phyloP scores from a whole-genome alignment of 768 basidiomycete species.

The Sporobolomyces roseus region DNA sequence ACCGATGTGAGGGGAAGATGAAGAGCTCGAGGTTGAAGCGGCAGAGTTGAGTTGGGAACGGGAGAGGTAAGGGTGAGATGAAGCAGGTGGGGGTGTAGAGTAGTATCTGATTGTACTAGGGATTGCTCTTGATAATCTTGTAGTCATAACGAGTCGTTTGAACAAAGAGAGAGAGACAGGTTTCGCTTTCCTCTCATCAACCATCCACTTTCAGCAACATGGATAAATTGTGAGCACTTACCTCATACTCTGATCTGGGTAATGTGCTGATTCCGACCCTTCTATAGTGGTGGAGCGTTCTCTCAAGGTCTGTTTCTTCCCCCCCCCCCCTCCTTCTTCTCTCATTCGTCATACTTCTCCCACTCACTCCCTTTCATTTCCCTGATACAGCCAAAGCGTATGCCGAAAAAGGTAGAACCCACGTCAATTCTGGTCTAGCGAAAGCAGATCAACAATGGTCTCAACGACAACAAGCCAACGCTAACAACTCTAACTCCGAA shows the following conservation, averaged over 20 bases:
- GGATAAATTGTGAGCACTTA: constrained; percentile 13
- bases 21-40: background rate
- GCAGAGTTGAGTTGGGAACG: constrained; percentile 1
- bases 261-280: background rate
- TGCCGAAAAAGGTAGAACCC: constrained; percentile 22
- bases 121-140: no score
- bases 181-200: background rate
- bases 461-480: background rate
- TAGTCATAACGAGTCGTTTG: no score
- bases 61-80: constrained; percentile 22
- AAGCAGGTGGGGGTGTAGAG: background rate
- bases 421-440: constrained; percentile 4
- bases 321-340: background rate
- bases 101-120: background rate
- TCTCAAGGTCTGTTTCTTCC: constrained; percentile 7
- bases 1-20: constrained; percentile 15
- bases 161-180: background rate
- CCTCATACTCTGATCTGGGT: background rate
- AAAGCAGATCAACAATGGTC: constrained; percentile 20
- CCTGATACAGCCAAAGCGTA: constrained; percentile 7
- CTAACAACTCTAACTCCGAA: background rate
- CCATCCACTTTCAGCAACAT: background rate
- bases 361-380: background rate
- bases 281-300: constrained; percentile 14
- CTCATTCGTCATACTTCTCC: background rate